Percentiles rank a stretch among this genome's conserved stretches.
Conservation (phyloP, 1,139 yeast genomes). For the Kazachstania sp. region DNA sequence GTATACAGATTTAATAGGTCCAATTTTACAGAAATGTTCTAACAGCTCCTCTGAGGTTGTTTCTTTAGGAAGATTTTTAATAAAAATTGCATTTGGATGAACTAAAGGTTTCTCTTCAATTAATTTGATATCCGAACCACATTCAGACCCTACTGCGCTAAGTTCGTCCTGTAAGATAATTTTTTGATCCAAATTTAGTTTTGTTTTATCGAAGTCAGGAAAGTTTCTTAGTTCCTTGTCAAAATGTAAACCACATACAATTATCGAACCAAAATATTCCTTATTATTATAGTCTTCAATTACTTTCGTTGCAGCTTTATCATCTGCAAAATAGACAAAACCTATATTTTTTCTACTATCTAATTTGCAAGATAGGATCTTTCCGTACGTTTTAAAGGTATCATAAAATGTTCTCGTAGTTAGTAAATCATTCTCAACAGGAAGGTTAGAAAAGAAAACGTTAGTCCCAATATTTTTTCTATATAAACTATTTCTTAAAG, state of each 20-base stretch:
- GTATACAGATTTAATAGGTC: slow-evolving; percentile 36
- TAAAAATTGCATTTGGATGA: slow-evolving; percentile 34
- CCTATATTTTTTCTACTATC: slow-evolving; percentile 38
- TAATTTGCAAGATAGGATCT: slow-evolving; percentile 40
- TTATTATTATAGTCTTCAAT: slow-evolving; percentile 33
- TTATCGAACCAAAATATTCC: slow-evolving; percentile 26
- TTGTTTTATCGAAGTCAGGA: slow-evolving; percentile 26
- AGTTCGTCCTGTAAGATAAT: slow-evolving; percentile 24
- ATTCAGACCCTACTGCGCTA: slow-evolving; percentile 6
- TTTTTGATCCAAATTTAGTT: slow-evolving; percentile 17
- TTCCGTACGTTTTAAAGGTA: slow-evolving; percentile 35
- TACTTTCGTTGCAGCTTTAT: slow-evolving; percentile 34
- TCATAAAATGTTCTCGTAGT: slow-evolving; percentile 40
- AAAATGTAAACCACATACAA: slow-evolving; percentile 26
- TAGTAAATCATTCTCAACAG: slow-evolving; percentile 28
- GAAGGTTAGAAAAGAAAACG: slow-evolving; percentile 34
- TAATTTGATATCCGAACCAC: background rate
- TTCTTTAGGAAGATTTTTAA: slow-evolving; percentile 38
- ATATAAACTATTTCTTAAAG: slow-evolving; percentile 33
- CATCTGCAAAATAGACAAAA: slow-evolving; percentile 38
- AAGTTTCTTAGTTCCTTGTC: slow-evolving; percentile 34
- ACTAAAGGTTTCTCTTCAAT: slow-evolving; percentile 8
- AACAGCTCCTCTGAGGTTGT: slow-evolving; percentile 33
- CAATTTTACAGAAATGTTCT: slow-evolving; percentile 34
- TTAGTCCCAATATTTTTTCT: slow-evolving; percentile 32